These are phyloP conservation scores for Arachis hypogaea DNA, from an alignment of 306 rosid genomes.

Conservation along the genomic window DNA sequence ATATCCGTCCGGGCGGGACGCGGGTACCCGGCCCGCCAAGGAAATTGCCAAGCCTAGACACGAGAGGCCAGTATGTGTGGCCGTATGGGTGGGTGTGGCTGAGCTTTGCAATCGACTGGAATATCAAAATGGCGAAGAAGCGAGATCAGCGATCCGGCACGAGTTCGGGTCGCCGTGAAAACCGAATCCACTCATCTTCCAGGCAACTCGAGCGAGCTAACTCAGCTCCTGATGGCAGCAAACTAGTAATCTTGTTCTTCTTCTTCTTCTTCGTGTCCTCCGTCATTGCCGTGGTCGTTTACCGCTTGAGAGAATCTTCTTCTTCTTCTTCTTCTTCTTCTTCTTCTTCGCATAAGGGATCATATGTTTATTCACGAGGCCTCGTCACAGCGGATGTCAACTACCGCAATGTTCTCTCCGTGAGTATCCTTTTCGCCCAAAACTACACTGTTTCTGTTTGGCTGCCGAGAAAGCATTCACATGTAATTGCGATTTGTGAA, in stretches of 20 bases:
- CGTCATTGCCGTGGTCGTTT: conserved; percentile 50
- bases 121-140: conserved; percentile 64
- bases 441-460: background rate
- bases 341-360: conserved; percentile 33
- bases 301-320: conserved; percentile 45
- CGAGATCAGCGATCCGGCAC: conserved; percentile 60
- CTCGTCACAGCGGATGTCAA: conserved; percentile 50
- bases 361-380: conserved; percentile 48
- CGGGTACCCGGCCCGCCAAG: too few species aligned
- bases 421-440: conserved; percentile 39
- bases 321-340: conserved; percentile 38
- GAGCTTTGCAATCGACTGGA: too few species aligned
- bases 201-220: background rate
- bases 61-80: too few species aligned
- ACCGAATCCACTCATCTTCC: conserved; percentile 46
- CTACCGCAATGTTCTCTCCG: conserved; percentile 69
- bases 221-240: conserved; percentile 51
- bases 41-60: too few species aligned
- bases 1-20: too few species aligned
- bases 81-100: too few species aligned
- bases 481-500: conserved; percentile 20
- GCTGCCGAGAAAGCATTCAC: background rate
- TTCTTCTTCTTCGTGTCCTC: conserved; percentile 61
- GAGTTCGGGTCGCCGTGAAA: conserved; percentile 44
- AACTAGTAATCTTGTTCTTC: conserved; percentile 28